These are phyloP conservation scores for Lodderomyces metapsilosis DNA, from an alignment of 1,139 yeast genomes.

Conservation along the genomic window DNA sequence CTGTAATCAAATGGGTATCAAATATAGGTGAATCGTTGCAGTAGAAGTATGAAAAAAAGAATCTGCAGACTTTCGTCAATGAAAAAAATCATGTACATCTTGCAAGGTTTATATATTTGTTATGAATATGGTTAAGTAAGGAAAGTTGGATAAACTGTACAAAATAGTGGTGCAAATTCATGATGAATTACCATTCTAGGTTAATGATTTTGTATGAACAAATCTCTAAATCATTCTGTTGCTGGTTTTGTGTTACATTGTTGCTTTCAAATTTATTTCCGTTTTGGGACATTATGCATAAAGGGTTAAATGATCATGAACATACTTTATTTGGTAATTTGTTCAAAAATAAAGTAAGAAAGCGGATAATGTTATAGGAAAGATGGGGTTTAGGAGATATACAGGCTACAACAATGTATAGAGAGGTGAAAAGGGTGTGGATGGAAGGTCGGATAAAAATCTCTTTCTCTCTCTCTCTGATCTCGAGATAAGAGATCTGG, in stretches of 20 bases:
- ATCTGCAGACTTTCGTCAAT: not conserved
- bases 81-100: not conserved
- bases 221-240: no score
- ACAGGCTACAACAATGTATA: no score
- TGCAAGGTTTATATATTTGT: conserved; percentile 4
- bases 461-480: no score
- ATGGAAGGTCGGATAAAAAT: no score
- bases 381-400: no score
- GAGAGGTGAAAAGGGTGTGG: not conserved
- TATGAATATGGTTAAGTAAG: conserved; percentile 5
- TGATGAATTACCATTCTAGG: not conserved
- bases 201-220: no score
- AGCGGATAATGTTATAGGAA: not conserved
- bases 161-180: not conserved
- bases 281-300: conserved; percentile 1
- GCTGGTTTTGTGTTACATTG: no score
- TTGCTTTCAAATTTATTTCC: conserved; percentile 1
- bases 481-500: no score
- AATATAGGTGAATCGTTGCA: not conserved
- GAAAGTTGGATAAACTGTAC: not conserved
- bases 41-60: not conserved
- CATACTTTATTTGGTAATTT: conserved; percentile 2
- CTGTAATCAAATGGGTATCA: not conserved
- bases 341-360: not conserved
- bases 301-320: not conserved